A percentile compares a stretch with the other conserved stretches of the same genome.
Evolutionary conservation across 1,284 basidiomycete species (phyloP).

Genomic region (Chalciporus piperatoides): DNA sequence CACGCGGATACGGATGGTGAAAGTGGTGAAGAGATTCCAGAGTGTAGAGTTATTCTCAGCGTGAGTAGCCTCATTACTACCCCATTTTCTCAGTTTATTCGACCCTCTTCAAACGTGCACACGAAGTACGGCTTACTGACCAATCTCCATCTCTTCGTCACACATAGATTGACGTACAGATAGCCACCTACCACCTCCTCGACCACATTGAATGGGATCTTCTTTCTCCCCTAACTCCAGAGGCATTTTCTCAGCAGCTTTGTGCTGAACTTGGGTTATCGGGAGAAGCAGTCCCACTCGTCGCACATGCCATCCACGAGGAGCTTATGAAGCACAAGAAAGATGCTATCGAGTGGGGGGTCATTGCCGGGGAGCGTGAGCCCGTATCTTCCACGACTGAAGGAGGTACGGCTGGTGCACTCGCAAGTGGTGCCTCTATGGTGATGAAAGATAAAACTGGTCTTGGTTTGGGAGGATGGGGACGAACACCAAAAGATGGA

Average conservation of each 20-base stretch:
- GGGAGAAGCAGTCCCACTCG: conserved; percentile 83
- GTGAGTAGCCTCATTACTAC: conserved; percentile 46
- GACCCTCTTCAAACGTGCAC: conserved; percentile 18
- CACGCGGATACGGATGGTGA: conserved; percentile 29
- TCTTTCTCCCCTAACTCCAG: conserved; percentile 86
- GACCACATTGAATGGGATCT: conserved; percentile 99
- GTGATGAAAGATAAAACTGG: conserved; percentile 77
- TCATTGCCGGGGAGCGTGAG: conserved; percentile 62
- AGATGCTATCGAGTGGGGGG: conserved; percentile 90
- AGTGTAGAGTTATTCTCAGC: conserved; percentile 87
- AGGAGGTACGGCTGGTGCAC: conserved; percentile 26
- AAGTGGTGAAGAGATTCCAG: conserved; percentile 63
- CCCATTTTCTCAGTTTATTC: conserved; percentile 13
- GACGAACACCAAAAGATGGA: conserved; percentile 63
- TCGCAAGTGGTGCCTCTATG: conserved; percentile 26
- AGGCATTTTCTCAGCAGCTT: conserved; percentile 78
- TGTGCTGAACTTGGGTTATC: conserved; percentile 85
- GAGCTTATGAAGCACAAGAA: conserved; percentile 94
- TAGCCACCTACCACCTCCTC: conserved; percentile 84
- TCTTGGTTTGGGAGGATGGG: conserved; percentile 66
- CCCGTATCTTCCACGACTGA: conserved; percentile 17
- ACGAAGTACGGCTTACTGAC: conserved; percentile 17
- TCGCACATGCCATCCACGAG: conserved; percentile 92
- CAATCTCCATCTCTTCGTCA: conserved; percentile 8
- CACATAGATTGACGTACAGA: conserved; percentile 92